phyloP scores from a whole-genome alignment of 495 filamentous ascomycete species.

The Friedmanniomyces endolithicus region DNA sequence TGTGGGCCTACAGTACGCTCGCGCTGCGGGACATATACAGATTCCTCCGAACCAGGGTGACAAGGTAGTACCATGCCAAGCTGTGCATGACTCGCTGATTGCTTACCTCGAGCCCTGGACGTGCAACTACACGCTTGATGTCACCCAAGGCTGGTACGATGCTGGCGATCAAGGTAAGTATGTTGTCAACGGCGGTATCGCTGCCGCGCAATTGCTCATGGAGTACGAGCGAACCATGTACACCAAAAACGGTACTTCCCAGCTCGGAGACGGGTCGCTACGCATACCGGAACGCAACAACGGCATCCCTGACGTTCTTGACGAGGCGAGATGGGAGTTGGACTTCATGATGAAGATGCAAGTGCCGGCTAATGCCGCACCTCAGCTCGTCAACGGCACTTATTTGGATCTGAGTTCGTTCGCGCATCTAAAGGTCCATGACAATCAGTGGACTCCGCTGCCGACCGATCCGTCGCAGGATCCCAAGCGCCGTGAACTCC shows the following conservation, averaged over 20 bases:
- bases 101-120: slow-evolving; percentile 17
- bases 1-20: slow-evolving; percentile 8
- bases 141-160: slow-evolving; percentile 18
- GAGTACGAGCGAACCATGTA: slow-evolving; percentile 10
- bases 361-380: slow-evolving; percentile 11
- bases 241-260: background rate
- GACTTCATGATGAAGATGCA: slow-evolving; percentile 18
- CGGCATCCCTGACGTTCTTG: slow-evolving; percentile 11
- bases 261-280: slow-evolving; percentile 10
- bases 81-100: slow-evolving; percentile 7
- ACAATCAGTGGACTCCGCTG: slow-evolving; percentile 12
- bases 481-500: slow-evolving; percentile 8
- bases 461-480: slow-evolving; percentile 12
- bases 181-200: slow-evolving; percentile 19
- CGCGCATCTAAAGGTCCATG: slow-evolving; percentile 15
- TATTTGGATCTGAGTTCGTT: slow-evolving; percentile 9
- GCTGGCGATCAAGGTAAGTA: slow-evolving; percentile 19
- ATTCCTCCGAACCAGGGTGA: slow-evolving; percentile 10
- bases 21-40: slow-evolving; percentile 12
- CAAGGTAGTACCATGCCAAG: slow-evolving; percentile 8
- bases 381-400: slow-evolving; percentile 14
- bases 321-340: slow-evolving; percentile 17
- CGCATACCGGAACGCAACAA: slow-evolving; percentile 17
- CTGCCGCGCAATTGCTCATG: slow-evolving; percentile 13
- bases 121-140: slow-evolving; percentile 18